Evolutionary conservation across 78 protist genomes (phyloP).

Genomic region (Speleostelium caveatum): DNA sequence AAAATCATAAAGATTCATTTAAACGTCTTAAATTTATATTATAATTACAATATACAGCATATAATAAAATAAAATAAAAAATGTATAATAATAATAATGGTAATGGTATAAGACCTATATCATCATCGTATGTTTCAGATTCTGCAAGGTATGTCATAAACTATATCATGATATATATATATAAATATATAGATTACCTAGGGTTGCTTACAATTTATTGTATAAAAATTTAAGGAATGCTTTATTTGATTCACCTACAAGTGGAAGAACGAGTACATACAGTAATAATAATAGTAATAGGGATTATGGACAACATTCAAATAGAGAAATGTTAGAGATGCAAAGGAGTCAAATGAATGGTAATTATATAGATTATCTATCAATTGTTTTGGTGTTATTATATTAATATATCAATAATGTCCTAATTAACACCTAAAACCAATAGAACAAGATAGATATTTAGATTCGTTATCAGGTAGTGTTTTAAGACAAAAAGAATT

Average conservation of each 20-base stretch:
- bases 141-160: constrained; percentile 64
- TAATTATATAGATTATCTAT: background rate
- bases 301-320: background rate
- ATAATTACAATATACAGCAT: too few species aligned
- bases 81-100: background rate
- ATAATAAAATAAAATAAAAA: too few species aligned
- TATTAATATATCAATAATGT: background rate
- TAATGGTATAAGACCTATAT: constrained; percentile 37
- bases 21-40: too few species aligned
- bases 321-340: constrained; percentile 32
- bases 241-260: background rate
- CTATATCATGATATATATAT: too few species aligned
- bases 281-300: background rate
- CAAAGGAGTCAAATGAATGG: constrained; percentile 37
- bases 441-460: constrained; percentile 51
- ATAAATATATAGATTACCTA: too few species aligned
- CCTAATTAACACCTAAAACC: too few species aligned
- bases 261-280: background rate
- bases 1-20: too few species aligned
- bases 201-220: too few species aligned
- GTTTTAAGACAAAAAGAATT: constrained; percentile 25
- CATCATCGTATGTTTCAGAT: constrained; percentile 41
- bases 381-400: background rate
- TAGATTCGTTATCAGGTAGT: constrained; percentile 45
- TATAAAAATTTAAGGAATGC: constrained; percentile 16